Conservation (phyloP, 495 filamentous ascomycete species). For the Xylaria sp. region DNA sequence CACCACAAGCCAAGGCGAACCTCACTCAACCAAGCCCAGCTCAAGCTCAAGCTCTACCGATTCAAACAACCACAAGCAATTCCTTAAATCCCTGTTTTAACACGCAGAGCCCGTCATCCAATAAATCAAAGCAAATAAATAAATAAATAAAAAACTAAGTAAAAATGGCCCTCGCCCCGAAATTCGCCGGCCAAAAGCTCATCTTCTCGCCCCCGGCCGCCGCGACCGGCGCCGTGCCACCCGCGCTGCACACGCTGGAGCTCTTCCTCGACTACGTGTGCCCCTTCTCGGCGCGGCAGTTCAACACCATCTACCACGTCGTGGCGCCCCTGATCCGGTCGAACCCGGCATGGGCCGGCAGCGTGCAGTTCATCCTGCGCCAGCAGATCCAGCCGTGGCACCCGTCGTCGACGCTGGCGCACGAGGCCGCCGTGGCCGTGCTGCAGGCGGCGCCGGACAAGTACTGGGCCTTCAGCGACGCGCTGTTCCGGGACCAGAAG, state of each 20-base stretch:
- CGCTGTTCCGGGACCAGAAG: constrained; percentile 72
- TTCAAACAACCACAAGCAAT: too few species aligned
- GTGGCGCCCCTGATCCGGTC: constrained; percentile 62
- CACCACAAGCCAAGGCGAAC: neutral
- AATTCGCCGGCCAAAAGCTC: constrained; percentile 75
- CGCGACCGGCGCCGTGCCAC: constrained; percentile 47
- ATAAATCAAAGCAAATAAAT: too few species aligned
- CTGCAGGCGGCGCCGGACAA: constrained; percentile 67
- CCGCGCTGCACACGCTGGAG: constrained; percentile 74
- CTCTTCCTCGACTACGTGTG: constrained; percentile 89
- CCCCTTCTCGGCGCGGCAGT: constrained; percentile 70
- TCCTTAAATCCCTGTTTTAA: neutral
- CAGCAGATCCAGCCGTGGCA: constrained; percentile 98
- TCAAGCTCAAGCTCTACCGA: neutral
- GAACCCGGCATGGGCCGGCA: constrained; percentile 59
- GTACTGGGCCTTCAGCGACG: constrained; percentile 80
- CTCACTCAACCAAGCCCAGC: too few species aligned
- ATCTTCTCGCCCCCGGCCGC: constrained; percentile 39
- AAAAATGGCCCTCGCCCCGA: constrained; percentile 77
- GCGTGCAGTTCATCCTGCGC: constrained; percentile 78
- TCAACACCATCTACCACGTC: constrained; percentile 69
- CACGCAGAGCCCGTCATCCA: neutral
- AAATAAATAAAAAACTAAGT: neutral
- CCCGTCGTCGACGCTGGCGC: constrained; percentile 82
- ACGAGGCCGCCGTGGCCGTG: constrained; percentile 87